phyloP scores from a whole-genome alignment of 345 rosid species.

The Pugionium dolabratum region DNA sequence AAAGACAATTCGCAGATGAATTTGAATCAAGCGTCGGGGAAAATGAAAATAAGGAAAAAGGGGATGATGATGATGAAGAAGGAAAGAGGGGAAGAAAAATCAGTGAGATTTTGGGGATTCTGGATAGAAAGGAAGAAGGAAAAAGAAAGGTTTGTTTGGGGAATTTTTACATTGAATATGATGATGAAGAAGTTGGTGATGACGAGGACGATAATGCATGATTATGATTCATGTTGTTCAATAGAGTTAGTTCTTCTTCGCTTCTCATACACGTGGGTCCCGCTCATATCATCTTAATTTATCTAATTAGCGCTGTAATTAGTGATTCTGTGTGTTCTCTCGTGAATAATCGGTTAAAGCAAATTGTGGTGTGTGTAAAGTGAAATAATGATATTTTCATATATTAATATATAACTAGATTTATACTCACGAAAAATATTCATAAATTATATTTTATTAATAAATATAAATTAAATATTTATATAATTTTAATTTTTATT shows the following conservation, averaged over 20 bases:
- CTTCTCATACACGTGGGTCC: constrained; percentile 25
- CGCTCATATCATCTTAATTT: constrained; percentile 5
- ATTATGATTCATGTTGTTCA: constrained; percentile 23
- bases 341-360: constrained; percentile 18
- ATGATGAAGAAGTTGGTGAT: constrained; percentile 37
- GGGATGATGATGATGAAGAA: neutral
- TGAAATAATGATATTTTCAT: too few species aligned
- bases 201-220: constrained; percentile 38
- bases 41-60: neutral
- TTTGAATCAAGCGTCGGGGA: neutral
- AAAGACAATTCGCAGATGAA: constrained; percentile 20
- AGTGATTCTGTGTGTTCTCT: neutral
- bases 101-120: neutral
- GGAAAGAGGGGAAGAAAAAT: neutral
- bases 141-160: constrained; percentile 9
- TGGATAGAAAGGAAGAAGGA: neutral
- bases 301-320: constrained; percentile 18
- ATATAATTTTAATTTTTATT: too few species aligned
- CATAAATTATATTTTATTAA: too few species aligned
- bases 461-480: too few species aligned
- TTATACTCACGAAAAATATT: too few species aligned
- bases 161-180: constrained; percentile 28
- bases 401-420: too few species aligned
- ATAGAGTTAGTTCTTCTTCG: constrained; percentile 25
- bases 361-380: neutral